These are phyloP conservation scores for Aurifilum marmelostoma DNA, from an alignment of 2,329 filamentous ascomycete species.

Conservation along the genomic window DNA sequence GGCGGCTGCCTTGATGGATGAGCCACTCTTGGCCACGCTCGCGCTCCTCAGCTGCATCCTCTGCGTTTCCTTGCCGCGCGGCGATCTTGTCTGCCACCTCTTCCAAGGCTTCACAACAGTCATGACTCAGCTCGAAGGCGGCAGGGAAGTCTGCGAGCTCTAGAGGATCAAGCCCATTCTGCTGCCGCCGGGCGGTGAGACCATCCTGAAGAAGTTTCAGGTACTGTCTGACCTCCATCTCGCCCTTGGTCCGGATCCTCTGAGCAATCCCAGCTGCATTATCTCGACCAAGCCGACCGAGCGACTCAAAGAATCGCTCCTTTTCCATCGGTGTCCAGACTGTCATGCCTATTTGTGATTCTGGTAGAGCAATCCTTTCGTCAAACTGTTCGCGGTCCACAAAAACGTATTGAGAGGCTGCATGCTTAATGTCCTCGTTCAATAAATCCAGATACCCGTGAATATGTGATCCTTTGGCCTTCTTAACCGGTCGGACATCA, in stretches of 20 bases:
- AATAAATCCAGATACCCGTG: slow-evolving; percentile 53
- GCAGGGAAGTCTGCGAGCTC: slow-evolving; percentile 63
- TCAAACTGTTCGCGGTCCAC: not conserved
- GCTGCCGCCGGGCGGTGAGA: slow-evolving; percentile 44
- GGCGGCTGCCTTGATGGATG: slow-evolving; percentile 48
- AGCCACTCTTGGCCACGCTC: slow-evolving; percentile 70
- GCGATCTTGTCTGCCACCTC: slow-evolving; percentile 68
- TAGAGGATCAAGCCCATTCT: slow-evolving; percentile 42
- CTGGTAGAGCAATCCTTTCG: slow-evolving; percentile 38
- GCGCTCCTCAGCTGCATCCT: slow-evolving; percentile 61
- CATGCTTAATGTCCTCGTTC: slow-evolving; percentile 63
- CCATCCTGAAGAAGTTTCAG: slow-evolving; percentile 63
- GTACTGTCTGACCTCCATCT: slow-evolving; percentile 74
- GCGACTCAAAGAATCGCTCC: slow-evolving; percentile 65
- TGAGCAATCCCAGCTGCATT: slow-evolving; percentile 65
- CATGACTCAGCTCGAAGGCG: slow-evolving; percentile 70
- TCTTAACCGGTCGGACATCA: slow-evolving; percentile 46
- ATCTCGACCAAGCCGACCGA: slow-evolving; percentile 66
- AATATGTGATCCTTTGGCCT: slow-evolving; percentile 48
- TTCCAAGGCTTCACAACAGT: slow-evolving; percentile 69
- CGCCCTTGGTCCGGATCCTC: slow-evolving; percentile 71
- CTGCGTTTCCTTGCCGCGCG: slow-evolving; percentile 64
- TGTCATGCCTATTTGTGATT: slow-evolving; percentile 69
- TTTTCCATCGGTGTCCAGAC: slow-evolving; percentile 76
- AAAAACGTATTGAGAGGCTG: slow-evolving; percentile 43